Evolutionary conservation across 768 basidiomycete species (phyloP), one percentile per base, ranked within the genome.

Genomic region (Russula sp.): DNA sequence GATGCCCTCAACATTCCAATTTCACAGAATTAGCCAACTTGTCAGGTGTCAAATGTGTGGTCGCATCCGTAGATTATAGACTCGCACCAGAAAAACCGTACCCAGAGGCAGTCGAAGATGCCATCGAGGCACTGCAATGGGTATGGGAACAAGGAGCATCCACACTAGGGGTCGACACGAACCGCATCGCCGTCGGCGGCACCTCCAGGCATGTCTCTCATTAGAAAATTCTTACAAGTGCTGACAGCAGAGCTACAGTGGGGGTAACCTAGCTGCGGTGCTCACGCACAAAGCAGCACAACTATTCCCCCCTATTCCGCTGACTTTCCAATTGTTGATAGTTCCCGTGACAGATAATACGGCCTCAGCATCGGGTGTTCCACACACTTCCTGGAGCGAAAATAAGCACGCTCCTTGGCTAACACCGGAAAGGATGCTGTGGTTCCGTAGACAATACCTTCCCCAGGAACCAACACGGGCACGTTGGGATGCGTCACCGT

Each of bases 271-370:
- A 2, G 86, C 87, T 0, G 81, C 85, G 0, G 78, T 86, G 54
- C 73, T 86, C 1, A 76, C 86, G 0, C 81, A 87, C 71, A 86
- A 85, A 72, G 85, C 86, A 1, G 77, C 76, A 0, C 71, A 79
- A 41, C 61, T 73, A 10, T 65, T 71, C 5, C 81, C 81, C 0
- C 78, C 80, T 11, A 80, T 85, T 25, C 79, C 80, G 3, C 69
- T 88, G 49, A 65, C 79, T 4, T 83, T 86, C 72, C 84, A 85
- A 66, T 74, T 89, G 0, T 78, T 89, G 43, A 77, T 87, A 29
- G 88, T 88, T 2, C 88, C 87, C 18, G 88, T 88, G 41, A 81
- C 76, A 0, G 86, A 90, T 69, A 89, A 88, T 73, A 87, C 87
- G 1, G 81, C 83, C 10, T 77, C 77, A 7, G 69, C 65, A 60